Percentiles rank a stretch among this genome's conserved stretches.
These are phyloP conservation scores for Lasiodiplodia sp. DNA, from an alignment of 2,329 filamentous ascomycete species.

Conservation along the genomic window DNA sequence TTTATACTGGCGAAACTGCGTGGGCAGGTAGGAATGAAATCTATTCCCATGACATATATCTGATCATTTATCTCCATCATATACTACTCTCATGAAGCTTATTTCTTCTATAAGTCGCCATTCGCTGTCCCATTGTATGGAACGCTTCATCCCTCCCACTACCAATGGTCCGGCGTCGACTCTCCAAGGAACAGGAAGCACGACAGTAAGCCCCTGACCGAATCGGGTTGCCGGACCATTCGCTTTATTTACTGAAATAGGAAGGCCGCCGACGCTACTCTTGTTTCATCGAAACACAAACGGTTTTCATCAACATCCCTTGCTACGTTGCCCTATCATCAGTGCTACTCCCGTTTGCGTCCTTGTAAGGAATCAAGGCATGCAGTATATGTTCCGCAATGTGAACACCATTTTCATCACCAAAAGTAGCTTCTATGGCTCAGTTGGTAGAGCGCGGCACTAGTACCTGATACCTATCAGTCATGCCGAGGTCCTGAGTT, in stretches of 20 bases:
- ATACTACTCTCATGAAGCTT: not conserved
- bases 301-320: not conserved
- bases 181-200: not conserved
- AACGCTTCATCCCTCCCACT: not conserved
- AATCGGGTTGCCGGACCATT: slow-evolving; percentile 7
- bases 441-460: slow-evolving; percentile 31
- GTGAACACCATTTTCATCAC: no score
- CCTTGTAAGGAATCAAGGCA: not conserved
- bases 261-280: not conserved
- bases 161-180: not conserved
- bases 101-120: not conserved
- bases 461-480: slow-evolving; percentile 15
- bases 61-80: not conserved
- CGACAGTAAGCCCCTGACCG: slow-evolving; percentile 9
- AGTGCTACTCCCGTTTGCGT: not conserved
- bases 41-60: not conserved
- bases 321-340: not conserved
- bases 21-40: slow-evolving; percentile 23
- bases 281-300: not conserved
- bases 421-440: slow-evolving; percentile 27
- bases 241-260: slow-evolving; percentile 16
- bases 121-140: not conserved
- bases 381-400: no score
- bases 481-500: slow-evolving; percentile 31
- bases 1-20: slow-evolving; percentile 2